phyloP scores from a whole-genome alignment of 257 asterid genomes.

The Scutellaria baicalensis region DNA sequence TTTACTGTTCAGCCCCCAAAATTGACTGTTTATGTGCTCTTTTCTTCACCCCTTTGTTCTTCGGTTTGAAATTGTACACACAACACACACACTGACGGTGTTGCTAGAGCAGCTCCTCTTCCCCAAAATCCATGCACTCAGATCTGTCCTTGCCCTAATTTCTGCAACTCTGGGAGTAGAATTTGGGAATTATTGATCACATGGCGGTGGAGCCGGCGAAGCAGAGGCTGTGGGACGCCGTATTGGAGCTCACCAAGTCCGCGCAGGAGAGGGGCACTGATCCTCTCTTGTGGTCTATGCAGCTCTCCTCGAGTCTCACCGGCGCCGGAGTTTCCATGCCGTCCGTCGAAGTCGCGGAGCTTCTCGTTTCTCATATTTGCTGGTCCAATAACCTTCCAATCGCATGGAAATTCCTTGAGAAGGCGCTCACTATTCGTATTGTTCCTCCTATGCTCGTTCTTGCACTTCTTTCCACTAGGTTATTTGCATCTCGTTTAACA shows the following conservation, averaged over 20 bases:
- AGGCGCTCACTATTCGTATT: slow-evolving; percentile 58
- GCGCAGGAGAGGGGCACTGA: slow-evolving; percentile 73
- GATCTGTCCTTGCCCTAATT: slow-evolving; percentile 13
- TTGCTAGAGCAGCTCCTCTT: neutral
- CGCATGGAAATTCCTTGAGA: slow-evolving; percentile 91
- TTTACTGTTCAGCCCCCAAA: neutral
- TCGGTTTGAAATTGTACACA: slow-evolving; percentile 8
- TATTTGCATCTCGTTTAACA: neutral
- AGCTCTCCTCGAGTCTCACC: slow-evolving; percentile 56
- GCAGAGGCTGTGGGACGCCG: slow-evolving; percentile 50
- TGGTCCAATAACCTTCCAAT: slow-evolving; percentile 68
- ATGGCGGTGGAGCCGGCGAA: slow-evolving; percentile 39
- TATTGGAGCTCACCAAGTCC: slow-evolving; percentile 63
- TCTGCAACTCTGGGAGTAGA: neutral
- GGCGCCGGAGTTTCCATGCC: slow-evolving; percentile 71
- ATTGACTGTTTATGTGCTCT: neutral
- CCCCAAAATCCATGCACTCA: slow-evolving; percentile 19
- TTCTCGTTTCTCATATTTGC: slow-evolving; percentile 82
- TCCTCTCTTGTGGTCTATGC: slow-evolving; percentile 76
- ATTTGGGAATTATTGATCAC: neutral
- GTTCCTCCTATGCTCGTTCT: slow-evolving; percentile 80
- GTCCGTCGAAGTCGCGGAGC: slow-evolving; percentile 60
- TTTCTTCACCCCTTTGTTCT: neutral
- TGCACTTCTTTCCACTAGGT: slow-evolving; percentile 84
- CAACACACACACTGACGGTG: slow-evolving; percentile 20